Evolutionary conservation across 345 rosid species (phyloP), one percentile per base, ranked within the genome.

Genomic region (Clausena lansium): DNA sequence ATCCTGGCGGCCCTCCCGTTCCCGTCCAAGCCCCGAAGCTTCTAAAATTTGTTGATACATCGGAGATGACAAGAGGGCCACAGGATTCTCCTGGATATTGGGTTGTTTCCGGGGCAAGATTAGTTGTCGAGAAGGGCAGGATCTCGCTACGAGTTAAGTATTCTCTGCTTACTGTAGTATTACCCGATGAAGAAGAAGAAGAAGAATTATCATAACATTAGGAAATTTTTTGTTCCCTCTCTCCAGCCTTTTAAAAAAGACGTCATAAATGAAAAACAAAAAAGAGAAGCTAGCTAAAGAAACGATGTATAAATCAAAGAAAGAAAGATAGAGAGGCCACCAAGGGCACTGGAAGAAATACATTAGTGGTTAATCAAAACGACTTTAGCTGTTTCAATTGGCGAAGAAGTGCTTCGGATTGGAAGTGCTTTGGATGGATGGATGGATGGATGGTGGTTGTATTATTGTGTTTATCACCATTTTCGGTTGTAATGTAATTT

Each of bases 51-150:
- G 95, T 94, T 17, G 99, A 96, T 83, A 89, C 94, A n/a, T 87
- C 94, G 6, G 99, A 94, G 87, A 90, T 96, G 94, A 76, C 90
- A 0, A 87, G 99, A 78, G 99, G 99, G 60, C 98, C 99, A 1
- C 94, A 92, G 74, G 94, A 94, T 78, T 83, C 87, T 79, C 99
- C 99, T 0, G 98, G 99, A 24, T 96, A 96, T 82, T 96, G 99
- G 99, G 93, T 90, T 69, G 95, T 94, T 19, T 92, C 99, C 0
- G 99, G 99, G 68, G 99, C 98, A 63, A 91, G 89, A 69, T 83
- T 96, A 35, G 69, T 83, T 13, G 98, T 94, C 7, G 98, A 94
- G 89, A 92, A 88, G 76, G 99, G 97, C 70, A 89, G 85, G 84
- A 96, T 96, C 83, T 96, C 97, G 66, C 85, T 94, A 57, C 95